These are phyloP conservation scores for Suhomyces canberraensis DNA, from an alignment of 805 yeast genomes.

Conservation along the genomic window DNA sequence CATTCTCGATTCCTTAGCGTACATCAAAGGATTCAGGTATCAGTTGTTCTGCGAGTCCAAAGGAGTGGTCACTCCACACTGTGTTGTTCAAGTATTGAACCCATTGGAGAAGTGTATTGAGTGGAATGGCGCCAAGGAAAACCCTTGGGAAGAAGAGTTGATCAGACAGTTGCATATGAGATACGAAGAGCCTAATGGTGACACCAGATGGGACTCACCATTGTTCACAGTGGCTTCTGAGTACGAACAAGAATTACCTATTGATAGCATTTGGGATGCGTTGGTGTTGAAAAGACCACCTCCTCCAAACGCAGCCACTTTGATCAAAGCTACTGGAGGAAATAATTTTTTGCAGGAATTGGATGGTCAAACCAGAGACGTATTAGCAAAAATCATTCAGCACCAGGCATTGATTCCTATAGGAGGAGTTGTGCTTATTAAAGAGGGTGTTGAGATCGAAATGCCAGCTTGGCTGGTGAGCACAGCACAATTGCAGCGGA, in stretches of 20 bases:
- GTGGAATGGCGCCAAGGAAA: slow-evolving; percentile 51
- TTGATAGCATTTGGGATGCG: slow-evolving; percentile 66
- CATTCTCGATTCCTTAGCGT: slow-evolving; percentile 78
- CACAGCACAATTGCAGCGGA: slow-evolving; percentile 75
- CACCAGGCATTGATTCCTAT: slow-evolving; percentile 51
- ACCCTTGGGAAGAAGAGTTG: slow-evolving; percentile 63
- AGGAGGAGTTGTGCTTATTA: slow-evolving; percentile 51
- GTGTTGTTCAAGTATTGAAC: slow-evolving; percentile 76
- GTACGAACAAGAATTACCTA: slow-evolving; percentile 49
- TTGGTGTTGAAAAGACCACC: slow-evolving; percentile 59
- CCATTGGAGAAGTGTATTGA: slow-evolving; percentile 58
- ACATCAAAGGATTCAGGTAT: slow-evolving; percentile 93
- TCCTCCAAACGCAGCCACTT: slow-evolving; percentile 82
- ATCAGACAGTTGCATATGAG: slow-evolving; percentile 72
- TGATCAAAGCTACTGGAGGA: slow-evolving; percentile 74
- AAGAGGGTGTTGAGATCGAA: slow-evolving; percentile 47
- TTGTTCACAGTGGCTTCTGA: slow-evolving; percentile 65
- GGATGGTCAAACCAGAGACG: slow-evolving; percentile 66
- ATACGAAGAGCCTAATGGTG: slow-evolving; percentile 89
- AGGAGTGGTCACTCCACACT: slow-evolving; percentile 73
- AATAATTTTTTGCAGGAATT: slow-evolving; percentile 74
- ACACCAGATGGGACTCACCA: slow-evolving; percentile 93
- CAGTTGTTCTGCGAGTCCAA: slow-evolving; percentile 94
- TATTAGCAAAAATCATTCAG: slow-evolving; percentile 60
- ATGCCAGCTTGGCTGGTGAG: slow-evolving; percentile 64